A percentile compares a stretch with the other conserved stretches of the same genome.
Conservation (phyloP, 1,139 yeast species). For the Blastobotrys niveus region DNA sequence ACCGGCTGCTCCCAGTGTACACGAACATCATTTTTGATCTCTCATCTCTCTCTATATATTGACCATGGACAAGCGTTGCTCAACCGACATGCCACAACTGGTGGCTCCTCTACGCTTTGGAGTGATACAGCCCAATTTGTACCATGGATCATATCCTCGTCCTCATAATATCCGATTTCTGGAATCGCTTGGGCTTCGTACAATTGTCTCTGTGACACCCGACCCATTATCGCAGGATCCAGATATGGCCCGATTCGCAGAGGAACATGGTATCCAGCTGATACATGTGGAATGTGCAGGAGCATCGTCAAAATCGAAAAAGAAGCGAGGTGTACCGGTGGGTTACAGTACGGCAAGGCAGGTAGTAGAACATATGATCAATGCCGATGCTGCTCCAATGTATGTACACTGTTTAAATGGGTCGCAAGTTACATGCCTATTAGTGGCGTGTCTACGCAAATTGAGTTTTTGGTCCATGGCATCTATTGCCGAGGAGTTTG, state of each 20-base stretch:
- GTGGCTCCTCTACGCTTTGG: conserved; percentile 82
- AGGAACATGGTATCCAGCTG: conserved; percentile 42
- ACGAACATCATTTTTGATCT: not conserved
- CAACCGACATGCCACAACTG: no score
- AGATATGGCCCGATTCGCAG: conserved; percentile 48
- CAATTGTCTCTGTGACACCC: conserved; percentile 77
- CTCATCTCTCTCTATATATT: no score
- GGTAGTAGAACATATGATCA: conserved; percentile 56
- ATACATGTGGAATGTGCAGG: conserved; percentile 62
- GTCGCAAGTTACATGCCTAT: conserved; percentile 76
- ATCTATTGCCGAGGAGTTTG: conserved; percentile 80
- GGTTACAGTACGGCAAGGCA: conserved; percentile 56
- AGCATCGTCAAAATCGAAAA: conserved; percentile 29
- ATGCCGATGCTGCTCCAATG: conserved; percentile 58
- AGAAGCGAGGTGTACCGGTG: conserved; percentile 58
- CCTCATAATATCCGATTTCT: conserved; percentile 68
- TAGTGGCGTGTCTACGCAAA: conserved; percentile 80
- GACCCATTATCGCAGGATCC: conserved; percentile 52
- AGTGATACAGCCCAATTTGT: conserved; percentile 61
- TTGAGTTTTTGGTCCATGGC: conserved; percentile 86
- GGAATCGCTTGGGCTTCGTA: conserved; percentile 57
- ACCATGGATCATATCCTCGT: conserved; percentile 85
- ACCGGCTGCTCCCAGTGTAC: not conserved
- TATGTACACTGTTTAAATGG: conserved; percentile 88
- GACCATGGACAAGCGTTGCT: no score